Base-by-base conservation (phyloP, 1,139 yeast species). In the Yamadazyma dendronema region DNA sequence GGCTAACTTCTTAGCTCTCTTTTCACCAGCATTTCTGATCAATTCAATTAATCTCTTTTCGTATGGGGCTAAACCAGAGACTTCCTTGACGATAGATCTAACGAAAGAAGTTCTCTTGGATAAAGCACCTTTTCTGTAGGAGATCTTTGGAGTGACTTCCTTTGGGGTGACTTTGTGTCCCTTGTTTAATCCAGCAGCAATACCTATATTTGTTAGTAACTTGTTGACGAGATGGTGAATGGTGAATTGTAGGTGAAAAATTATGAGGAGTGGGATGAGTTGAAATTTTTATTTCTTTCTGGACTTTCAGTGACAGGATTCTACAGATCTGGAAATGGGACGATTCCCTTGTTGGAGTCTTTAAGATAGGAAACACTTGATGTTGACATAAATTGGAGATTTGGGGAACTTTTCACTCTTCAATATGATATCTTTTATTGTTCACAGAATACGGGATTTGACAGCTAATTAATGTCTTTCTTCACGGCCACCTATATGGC, bases 1-100 rank as follows among this genome's bases (percentile, higher is more conserved):
- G 59, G 97, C 97, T 70, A 94, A 90, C 89, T 94, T 94, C 87
- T 94, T 88, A 61, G 99, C 98, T 81, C 98, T 94, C 95, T 94
- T 94, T 80, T 94, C 99, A 84, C 96, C 96, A 69, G 97, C 92
- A 81, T 94, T 94, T 84, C 98, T 92, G 85, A 94, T 82, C 79
- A 94, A 83, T 79, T 94, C 99, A 67, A 94, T 85, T 72, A 92
- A 84, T 81, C 99, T 90, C 82, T 97, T 90, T 81, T 94, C 98
- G 77, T 94, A 94, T 77, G 99, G 98, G 59, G 99, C 97, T 69
- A 90, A 84, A 70, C 98, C 98, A 57, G 96, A 79, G 65, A 94
- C 97, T 79, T 94, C 99, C 70, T 84, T 84, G 74, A 92, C 95
- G 56, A 94, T 78, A 67, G 83, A 79, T 76, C 98, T 87, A 67